Evolutionary conservation across 805 yeast species (phyloP), one percentile per base, ranked within the genome.

Genomic region (Starmerella floricola): DNA sequence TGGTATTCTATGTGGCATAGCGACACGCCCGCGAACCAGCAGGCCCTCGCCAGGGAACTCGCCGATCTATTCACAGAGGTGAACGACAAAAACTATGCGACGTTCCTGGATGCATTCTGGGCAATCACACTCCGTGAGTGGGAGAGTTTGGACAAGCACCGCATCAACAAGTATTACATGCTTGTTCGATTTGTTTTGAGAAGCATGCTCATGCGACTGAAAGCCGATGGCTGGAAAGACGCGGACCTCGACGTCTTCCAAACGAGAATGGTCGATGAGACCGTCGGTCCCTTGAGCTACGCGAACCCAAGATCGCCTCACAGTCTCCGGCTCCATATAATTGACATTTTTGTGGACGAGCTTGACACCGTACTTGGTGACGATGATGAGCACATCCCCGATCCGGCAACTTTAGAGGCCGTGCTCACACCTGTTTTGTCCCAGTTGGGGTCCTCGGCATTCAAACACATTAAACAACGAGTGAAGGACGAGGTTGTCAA

Each of bases 1-100:
- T 91, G 79, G 62, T 91, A 70, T 58, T 74, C 94, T 10, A 84
- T 91, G 94, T 91, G 98, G 97, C 85, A 80, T 64, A 74, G 93
- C 58, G 98, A 91, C 61, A 74, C 87, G 57, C 94, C 95, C 21
- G 70, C 80, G 54, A 91, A 94, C 19, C 98, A 91, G 62, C 95
- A 86, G 61, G 65, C 78, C 45, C 65, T 91, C 30, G 94, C 95
- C 2, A 72, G 69, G 36, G 76, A 73, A 33, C 65, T 91, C 48
- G 94, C 88, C 2, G 66, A 62, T 23, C 55, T 76, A 27, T 48
- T 65, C 24, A 47, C 48, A n/a, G 37, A 51, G 10, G 60, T 69
- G 64, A 48, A 55, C 36, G 52, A 51, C 20, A 59, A 57, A 4
- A 67, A 67, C 60, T 68, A 73, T 57, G 50, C 65, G 41, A 54